Percentiles rank a stretch among this genome's conserved stretches.
Evolutionary conservation across 2,329 filamentous ascomycete genomes (phyloP).

Genomic region (Botryotinia narcissicola): DNA sequence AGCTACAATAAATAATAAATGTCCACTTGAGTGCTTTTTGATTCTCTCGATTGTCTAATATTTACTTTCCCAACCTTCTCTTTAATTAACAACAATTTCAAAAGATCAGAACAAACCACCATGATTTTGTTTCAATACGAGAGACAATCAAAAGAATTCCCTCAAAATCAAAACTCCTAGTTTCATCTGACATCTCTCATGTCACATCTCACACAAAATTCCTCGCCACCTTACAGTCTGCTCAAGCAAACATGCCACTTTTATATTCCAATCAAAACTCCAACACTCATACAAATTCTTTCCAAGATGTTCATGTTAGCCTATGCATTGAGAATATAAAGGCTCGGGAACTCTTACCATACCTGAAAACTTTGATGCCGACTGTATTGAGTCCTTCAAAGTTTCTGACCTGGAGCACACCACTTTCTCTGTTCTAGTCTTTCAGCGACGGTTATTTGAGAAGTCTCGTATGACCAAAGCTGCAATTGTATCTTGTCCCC

Average conservation of each 20-base stretch:
- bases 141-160: background rate
- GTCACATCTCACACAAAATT: background rate
- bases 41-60: background rate
- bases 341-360: background rate
- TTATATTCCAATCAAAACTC: background rate
- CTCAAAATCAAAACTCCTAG: background rate
- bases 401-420: background rate
- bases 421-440: constrained; percentile 17
- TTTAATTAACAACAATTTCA: background rate
- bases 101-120: background rate
- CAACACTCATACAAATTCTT: background rate
- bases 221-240: background rate
- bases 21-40: background rate
- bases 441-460: constrained; percentile 10
- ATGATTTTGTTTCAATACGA: background rate
- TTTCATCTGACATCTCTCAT: background rate
- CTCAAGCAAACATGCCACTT: background rate
- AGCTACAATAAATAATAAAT: background rate
- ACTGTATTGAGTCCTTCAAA: background rate
- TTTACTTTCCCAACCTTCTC: background rate
- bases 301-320: background rate
- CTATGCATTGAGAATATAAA: background rate
- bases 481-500: constrained; percentile 5
- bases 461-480: constrained; percentile 6
- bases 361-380: background rate